Base-by-base conservation (phyloP, 1,139 yeast genomes). In the Lodderomyces jiufengensis region DNA sequence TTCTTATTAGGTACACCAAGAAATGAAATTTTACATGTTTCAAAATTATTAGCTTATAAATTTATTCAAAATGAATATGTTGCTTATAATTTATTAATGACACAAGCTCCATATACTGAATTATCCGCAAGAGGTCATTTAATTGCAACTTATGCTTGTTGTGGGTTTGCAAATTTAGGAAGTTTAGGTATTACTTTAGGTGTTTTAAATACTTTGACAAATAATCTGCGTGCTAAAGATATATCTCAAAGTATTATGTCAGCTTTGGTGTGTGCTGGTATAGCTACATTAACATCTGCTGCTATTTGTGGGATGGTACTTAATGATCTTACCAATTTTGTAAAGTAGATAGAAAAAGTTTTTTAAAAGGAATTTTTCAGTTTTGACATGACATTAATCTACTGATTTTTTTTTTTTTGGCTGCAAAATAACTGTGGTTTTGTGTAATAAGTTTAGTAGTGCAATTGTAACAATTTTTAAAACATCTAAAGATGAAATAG, bases 261-360 rank as follows among this genome's bases (percentile, higher is more conserved):
- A 27, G 70, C 84, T 2, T 68, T 79, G 45, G 44, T 76, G 29
- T 63, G 75, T 30, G 85, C 85, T 9, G 70, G 72, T 41, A 61
- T 76, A 41, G 65, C 82, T 21, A 79, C 85, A 5, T 60, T 76
- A 42, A 60, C 75, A 36, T 72, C 81, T 8, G 84, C 85, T 18
- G 77, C 80, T 39, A 75, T 78, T 42, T 84, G 85, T 11, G 83
- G 82, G 31, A 79, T 79, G 84, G 78, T 78, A 26, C 65, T 79
- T 53, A 78, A 78, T 42, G 78, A 76, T 47, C 26, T 32, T 26
- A 20, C 11, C 5, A 26, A 32, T 18, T 32, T 32, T 22, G 13
- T 26, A 11, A 14, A 25, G 11, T 30, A 11, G 15, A 12, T 13
- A 7, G n/a, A n/a, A n/a, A n/a, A n/a, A n/a, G n/a, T n/a, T n/a